Evolutionary conservation across 176 grass and related monocot genomes (phyloP).

Genomic region (Cymbopogon citratus): DNA sequence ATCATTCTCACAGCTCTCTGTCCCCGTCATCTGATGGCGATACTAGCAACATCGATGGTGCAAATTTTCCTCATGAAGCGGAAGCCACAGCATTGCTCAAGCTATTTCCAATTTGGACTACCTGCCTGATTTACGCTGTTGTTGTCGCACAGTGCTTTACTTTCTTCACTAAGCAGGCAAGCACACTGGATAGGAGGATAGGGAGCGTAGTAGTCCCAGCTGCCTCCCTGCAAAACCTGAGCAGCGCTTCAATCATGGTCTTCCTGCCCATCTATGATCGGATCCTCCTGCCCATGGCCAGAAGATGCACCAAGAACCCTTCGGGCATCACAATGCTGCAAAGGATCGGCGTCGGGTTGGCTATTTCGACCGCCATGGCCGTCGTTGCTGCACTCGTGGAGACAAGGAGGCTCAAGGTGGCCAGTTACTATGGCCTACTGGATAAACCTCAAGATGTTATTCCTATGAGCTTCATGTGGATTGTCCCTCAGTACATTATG

Average conservation of each 20-base stretch:
- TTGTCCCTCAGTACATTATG: constrained; percentile 36
- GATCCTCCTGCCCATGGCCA: constrained; percentile 26
- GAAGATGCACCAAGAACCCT: constrained; percentile 16
- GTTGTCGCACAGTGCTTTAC: constrained; percentile 17
- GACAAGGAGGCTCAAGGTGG: too few species aligned
- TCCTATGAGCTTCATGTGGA: constrained; percentile 46
- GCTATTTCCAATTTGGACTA: constrained; percentile 51
- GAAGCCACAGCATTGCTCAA: not conserved
- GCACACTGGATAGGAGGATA: constrained; percentile 39
- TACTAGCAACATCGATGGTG: not conserved
- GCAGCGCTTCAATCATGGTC: constrained; percentile 8
- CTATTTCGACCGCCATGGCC: not conserved
- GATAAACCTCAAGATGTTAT: constrained; percentile 27
- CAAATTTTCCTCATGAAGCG: not conserved
- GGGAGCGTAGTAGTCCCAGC: constrained; percentile 32
- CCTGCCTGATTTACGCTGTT: constrained; percentile 30
- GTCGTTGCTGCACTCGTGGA: constrained; percentile 23
- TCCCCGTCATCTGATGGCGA: not conserved
- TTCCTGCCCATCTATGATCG: constrained; percentile 47
- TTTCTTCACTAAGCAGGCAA: constrained; percentile 48
- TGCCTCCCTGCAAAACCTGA: constrained; percentile 18
- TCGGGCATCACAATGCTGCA: constrained; percentile 53
- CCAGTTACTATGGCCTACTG: constrained; percentile 21
- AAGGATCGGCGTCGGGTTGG: constrained; percentile 39
- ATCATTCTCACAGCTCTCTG: not conserved